Conservation (phyloP, 257 asterid genomes). For the Fraxinus cuspidata region DNA sequence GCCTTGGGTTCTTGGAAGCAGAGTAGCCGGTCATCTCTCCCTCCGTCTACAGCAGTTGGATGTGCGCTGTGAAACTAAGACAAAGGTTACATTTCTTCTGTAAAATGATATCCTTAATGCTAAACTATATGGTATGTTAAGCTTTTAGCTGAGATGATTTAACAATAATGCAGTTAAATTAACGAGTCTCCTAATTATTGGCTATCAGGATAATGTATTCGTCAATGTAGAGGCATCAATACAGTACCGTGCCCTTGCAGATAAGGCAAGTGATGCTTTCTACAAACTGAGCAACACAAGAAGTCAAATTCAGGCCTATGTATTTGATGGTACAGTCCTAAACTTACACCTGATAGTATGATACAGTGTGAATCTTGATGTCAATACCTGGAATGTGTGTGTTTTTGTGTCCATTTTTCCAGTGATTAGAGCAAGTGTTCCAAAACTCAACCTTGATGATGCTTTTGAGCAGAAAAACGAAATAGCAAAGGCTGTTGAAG, state of each 20-base stretch:
- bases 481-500: constrained; percentile 76
- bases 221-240: constrained; percentile 84
- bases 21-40: constrained; percentile 42
- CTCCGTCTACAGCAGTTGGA: constrained; percentile 54
- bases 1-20: constrained; percentile 52
- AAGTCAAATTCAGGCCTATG: constrained; percentile 81
- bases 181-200: not conserved
- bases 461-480: constrained; percentile 79
- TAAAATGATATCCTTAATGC: not conserved
- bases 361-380: not conserved
- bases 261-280: constrained; percentile 77
- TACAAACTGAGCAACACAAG: constrained; percentile 79
- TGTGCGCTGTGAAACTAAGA: constrained; percentile 55
- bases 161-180: not conserved
- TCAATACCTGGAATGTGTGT: constrained; percentile 11
- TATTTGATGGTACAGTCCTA: constrained; percentile 65
- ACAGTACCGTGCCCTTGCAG: constrained; percentile 74
- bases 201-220: constrained; percentile 74
- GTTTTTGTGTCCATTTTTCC: constrained; percentile 3
- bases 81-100: constrained; percentile 32
- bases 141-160: not conserved
- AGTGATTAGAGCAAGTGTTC: constrained; percentile 82
- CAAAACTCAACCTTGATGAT: constrained; percentile 64
- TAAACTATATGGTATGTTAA: not conserved
- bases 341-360: not conserved